phyloP scores from a whole-genome alignment of 768 basidiomycete species.

The Sarcodon aspratus region DNA sequence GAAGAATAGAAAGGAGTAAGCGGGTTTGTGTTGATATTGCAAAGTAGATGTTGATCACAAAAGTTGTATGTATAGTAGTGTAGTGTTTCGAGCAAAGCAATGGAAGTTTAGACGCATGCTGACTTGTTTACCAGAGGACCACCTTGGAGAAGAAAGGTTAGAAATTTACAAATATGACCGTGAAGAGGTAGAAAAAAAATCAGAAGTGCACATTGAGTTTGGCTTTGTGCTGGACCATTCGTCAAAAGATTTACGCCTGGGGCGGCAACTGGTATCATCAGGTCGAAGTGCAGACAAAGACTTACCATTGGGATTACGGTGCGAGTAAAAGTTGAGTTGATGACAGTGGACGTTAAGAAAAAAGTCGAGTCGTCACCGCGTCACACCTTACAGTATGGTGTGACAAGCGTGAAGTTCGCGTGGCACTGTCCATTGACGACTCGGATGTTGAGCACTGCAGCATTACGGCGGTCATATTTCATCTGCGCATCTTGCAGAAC shows the following conservation, averaged over 20 bases:
- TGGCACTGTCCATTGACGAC: too few species aligned
- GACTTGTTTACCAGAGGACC: not conserved
- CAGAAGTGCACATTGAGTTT: not conserved
- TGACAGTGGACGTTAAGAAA: too few species aligned
- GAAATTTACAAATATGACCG: not conserved
- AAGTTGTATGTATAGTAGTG: too few species aligned
- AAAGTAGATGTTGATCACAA: too few species aligned
- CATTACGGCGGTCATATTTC: not conserved
- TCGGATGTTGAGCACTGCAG: too few species aligned
- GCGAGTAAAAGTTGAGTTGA: too few species aligned
- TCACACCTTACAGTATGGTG: too few species aligned
- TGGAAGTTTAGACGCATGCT: not conserved
- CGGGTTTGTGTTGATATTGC: too few species aligned
- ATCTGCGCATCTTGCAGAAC: not conserved
- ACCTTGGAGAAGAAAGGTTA: not conserved
- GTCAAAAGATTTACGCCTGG: not conserved
- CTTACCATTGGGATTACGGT: too few species aligned
- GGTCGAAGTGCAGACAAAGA: too few species aligned
- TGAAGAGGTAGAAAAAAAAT: not conserved
- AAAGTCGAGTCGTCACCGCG: too few species aligned
- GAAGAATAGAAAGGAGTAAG: slow-evolving; percentile 69
- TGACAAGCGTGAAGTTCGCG: too few species aligned
- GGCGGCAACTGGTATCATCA: not conserved
- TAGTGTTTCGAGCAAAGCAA: not conserved
- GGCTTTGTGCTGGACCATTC: not conserved